A percentile compares a stretch with the other conserved stretches of the same genome.
Evolutionary conservation across 352 stramenopile genomes (phyloP).

Genomic region (Phytopythium oedochilum): DNA sequence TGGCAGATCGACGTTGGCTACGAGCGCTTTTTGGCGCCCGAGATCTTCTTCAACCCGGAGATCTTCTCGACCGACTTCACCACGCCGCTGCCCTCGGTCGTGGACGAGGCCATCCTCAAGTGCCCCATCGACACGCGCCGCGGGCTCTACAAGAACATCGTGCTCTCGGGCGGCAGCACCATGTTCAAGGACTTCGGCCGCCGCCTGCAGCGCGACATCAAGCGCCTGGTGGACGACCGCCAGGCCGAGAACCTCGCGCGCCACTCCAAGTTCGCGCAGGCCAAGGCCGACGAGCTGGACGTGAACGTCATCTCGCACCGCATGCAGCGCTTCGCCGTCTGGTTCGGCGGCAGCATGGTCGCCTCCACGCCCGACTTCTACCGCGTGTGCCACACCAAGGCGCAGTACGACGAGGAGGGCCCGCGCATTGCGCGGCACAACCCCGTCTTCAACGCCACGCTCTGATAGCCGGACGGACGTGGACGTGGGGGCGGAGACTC

Average conservation of each 20-base stretch:
- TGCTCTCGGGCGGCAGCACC: constrained; percentile 93
- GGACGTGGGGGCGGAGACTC: too few relatives aligned
- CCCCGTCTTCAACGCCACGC: constrained; percentile 92
- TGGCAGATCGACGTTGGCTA: constrained; percentile 91
- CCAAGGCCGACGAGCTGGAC: constrained; percentile 72
- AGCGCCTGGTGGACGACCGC: constrained; percentile 88
- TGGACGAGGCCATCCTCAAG: constrained; percentile 94
- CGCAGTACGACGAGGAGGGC: constrained; percentile 96
- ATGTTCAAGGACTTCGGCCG: constrained; percentile 97
- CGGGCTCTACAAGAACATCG: constrained; percentile 96
- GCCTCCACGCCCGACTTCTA: constrained; percentile 94
- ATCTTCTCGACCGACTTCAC: constrained; percentile 95
- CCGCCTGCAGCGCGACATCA: constrained; percentile 93
- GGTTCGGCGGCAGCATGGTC: constrained; percentile 94
- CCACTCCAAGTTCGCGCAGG: constrained; percentile 66
- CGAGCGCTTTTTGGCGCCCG: constrained; percentile 93
- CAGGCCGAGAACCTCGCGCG: constrained; percentile 86
- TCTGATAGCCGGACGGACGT: constrained; percentile 44
- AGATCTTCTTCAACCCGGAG: constrained; percentile 97
- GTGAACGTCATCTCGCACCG: constrained; percentile 95
- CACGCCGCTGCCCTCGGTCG: constrained; percentile 90
- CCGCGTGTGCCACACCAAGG: constrained; percentile 94
- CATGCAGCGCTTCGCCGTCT: constrained; percentile 94
- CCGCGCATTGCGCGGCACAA: constrained; percentile 94
- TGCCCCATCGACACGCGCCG: constrained; percentile 94